Evolutionary conservation across 1,139 yeast genomes (phyloP).

Genomic region (Kluyveromyces sp.): DNA sequence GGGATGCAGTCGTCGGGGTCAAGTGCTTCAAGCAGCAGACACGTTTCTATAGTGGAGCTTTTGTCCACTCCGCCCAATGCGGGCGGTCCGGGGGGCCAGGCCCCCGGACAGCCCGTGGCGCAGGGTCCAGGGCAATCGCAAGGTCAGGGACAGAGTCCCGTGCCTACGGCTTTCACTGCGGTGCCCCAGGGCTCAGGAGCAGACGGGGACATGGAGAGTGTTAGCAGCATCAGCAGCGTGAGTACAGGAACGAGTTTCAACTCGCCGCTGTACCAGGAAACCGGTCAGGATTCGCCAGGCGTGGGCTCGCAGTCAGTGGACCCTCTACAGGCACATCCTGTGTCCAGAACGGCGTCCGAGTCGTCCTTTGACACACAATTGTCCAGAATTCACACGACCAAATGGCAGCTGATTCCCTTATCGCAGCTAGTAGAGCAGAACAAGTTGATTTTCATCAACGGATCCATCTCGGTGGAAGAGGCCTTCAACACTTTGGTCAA

Average conservation of each 20-base stretch:
- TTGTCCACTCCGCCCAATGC: constrained; percentile 76
- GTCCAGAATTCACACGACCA: constrained; percentile 24
- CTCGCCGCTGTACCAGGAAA: not conserved
- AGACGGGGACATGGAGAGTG: not conserved
- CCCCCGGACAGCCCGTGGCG: not conserved
- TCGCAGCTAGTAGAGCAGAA: constrained; percentile 72
- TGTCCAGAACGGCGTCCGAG: constrained; percentile 35
- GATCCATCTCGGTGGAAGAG: constrained; percentile 63
- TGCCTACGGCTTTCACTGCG: not conserved
- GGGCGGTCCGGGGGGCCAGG: constrained; percentile 12
- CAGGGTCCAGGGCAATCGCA: not conserved
- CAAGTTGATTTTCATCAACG: constrained; percentile 63
- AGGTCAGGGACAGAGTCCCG: not conserved
- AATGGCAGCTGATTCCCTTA: constrained; percentile 71
- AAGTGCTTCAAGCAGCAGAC: constrained; percentile 32
- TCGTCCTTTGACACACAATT: constrained; percentile 16
- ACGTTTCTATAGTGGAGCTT: constrained; percentile 75
- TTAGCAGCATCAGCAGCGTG: not conserved
- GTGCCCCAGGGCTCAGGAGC: not conserved
- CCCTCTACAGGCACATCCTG: constrained; percentile 11
- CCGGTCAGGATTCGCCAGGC: not conserved
- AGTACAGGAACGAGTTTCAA: not conserved
- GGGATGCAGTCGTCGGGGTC: constrained; percentile 5
- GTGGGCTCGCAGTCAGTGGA: not conserved
- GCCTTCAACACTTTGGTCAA: constrained; percentile 74